These are phyloP conservation scores for Epichloe hybrida DNA, from an alignment of 2,329 filamentous ascomycete genomes.

Conservation along the genomic window DNA sequence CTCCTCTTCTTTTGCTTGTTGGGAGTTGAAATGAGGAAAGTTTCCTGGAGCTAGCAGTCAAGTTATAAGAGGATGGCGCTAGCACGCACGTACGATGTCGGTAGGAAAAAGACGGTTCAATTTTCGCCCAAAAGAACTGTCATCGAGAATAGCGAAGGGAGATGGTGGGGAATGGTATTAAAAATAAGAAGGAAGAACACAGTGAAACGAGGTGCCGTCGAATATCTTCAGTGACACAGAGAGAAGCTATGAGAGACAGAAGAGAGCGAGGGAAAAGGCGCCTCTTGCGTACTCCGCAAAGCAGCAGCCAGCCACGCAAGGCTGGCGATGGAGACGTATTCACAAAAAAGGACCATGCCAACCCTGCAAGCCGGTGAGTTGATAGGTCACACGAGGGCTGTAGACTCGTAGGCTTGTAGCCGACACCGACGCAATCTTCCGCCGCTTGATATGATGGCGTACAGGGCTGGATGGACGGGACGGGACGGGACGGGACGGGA, in stretches of 20 bases:
- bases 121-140: too few relatives aligned
- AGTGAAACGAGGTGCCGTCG: background rate
- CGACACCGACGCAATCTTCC: conserved; percentile 4
- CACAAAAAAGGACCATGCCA: background rate
- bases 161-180: background rate
- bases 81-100: background rate
- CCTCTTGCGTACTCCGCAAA: background rate
- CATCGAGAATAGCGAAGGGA: background rate
- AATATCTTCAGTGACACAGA: background rate
- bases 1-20: background rate
- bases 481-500: background rate
- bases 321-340: background rate
- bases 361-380: conserved; percentile 5
- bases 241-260: background rate
- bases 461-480: background rate
- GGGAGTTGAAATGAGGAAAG: background rate
- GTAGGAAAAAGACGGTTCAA: too few relatives aligned
- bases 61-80: background rate
- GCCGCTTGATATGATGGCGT: background rate
- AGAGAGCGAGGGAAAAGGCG: background rate
- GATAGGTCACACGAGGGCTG: conserved; percentile 3
- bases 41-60: background rate
- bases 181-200: background rate
- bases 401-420: background rate
- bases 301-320: conserved; percentile 1